A percentile compares a stretch with the other conserved stretches of the same genome.
Evolutionary conservation across 2,329 filamentous ascomycete genomes (phyloP).

Genomic region (Venturiaceae sp.): DNA sequence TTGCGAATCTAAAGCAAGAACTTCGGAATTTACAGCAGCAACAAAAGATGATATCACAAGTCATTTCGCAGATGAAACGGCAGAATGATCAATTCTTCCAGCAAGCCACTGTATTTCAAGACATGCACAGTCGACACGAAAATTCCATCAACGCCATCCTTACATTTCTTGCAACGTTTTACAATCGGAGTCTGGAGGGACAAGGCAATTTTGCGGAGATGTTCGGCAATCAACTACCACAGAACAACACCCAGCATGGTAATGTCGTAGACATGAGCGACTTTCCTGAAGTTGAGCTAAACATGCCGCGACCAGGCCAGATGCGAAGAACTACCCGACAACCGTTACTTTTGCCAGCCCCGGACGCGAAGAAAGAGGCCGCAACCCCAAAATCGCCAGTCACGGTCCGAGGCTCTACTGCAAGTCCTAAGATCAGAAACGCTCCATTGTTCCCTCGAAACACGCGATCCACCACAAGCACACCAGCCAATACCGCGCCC

Average conservation of each 20-base stretch:
- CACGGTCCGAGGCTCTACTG: background rate
- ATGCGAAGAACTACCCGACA: background rate
- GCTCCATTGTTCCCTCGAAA: slow-evolving; percentile 5
- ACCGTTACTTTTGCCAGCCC: slow-evolving; percentile 10
- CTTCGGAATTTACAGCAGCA: slow-evolving; percentile 74
- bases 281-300: slow-evolving; percentile 28
- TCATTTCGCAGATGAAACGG: slow-evolving; percentile 65
- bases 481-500: background rate
- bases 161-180: slow-evolving; percentile 92
- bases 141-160: slow-evolving; percentile 99
- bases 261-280: slow-evolving; percentile 56
- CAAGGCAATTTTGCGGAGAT: slow-evolving; percentile 77
- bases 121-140: slow-evolving; percentile 89
- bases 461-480: background rate
- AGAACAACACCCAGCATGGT: slow-evolving; percentile 40
- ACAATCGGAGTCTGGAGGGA: slow-evolving; percentile 84
- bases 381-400: background rate
- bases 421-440: background rate
- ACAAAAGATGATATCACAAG: slow-evolving; percentile 74
- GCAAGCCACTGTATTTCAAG: slow-evolving; percentile 82
- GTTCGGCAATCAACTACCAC: slow-evolving; percentile 65
- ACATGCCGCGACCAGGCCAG: slow-evolving; percentile 5
- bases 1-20: slow-evolving; percentile 69
- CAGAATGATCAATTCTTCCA: slow-evolving; percentile 84
- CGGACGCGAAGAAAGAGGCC: background rate